Percentiles rank a stretch among this genome's conserved stretches.
phyloP scores from a whole-genome alignment of 306 rosid genomes.

The Lithocarpus polystachyus region DNA sequence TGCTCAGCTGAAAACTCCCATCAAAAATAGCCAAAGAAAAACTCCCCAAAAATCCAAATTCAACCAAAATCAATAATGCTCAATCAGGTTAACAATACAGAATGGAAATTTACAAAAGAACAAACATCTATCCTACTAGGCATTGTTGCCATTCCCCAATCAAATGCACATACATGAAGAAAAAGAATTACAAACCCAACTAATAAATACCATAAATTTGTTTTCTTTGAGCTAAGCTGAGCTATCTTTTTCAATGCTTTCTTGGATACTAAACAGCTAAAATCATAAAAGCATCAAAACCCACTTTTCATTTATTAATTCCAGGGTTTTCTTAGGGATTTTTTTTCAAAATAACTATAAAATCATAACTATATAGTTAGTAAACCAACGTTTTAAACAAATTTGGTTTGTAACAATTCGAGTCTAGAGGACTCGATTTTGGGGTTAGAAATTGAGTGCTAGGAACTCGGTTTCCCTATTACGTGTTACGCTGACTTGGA shows the following conservation, averaged over 20 bases:
- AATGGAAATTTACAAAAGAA: background rate
- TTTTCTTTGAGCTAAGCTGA: conserved; percentile 10
- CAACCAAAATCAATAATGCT: background rate
- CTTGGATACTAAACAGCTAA: background rate
- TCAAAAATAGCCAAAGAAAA: conserved; percentile 4
- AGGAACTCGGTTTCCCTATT: too few relatives aligned
- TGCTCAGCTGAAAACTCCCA: conserved; percentile 17
- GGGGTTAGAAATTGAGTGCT: too few relatives aligned
- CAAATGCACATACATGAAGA: background rate
- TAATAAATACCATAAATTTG: background rate
- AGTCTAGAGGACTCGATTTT: too few relatives aligned
- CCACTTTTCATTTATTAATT: background rate
- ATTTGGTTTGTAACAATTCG: too few relatives aligned
- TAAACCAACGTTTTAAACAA: too few relatives aligned
- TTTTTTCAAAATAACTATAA: too few relatives aligned
- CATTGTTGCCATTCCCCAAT: background rate
- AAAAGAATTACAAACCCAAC: background rate
- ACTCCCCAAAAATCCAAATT: background rate
- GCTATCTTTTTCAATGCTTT: background rate
- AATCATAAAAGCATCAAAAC: background rate
- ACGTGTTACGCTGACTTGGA: too few relatives aligned
- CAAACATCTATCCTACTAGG: background rate
- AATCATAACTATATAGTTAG: too few relatives aligned
- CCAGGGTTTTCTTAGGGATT: background rate
- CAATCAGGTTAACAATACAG: background rate